Conservation (phyloP, 371 early-diverging fungal genomes). For the Dinochytrium kinnereticum region DNA sequence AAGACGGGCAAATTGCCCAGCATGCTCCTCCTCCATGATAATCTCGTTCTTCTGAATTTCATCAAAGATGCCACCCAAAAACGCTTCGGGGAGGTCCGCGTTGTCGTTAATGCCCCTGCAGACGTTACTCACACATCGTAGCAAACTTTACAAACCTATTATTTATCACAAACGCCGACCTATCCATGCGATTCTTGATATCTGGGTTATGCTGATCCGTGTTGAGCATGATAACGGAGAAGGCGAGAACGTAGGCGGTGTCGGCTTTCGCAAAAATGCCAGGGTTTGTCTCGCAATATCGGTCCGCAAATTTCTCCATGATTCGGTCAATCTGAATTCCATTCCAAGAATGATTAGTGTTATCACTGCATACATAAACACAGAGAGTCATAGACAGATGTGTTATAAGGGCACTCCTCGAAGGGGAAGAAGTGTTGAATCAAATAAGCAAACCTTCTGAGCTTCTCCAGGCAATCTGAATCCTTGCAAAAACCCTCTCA, state of each 20-base stretch:
- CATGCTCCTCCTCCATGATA: constrained; percentile 61
- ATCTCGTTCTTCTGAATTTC: constrained; percentile 60
- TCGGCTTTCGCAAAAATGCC: constrained; percentile 60
- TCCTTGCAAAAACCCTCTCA: constrained; percentile 64
- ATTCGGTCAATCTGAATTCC: constrained; percentile 66
- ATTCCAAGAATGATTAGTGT: no score
- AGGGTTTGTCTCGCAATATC: constrained; percentile 62
- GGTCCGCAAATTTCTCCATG: constrained; percentile 68
- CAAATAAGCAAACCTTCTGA: constrained; percentile 48
- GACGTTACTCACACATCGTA: not conserved
- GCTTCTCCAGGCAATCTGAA: constrained; percentile 73
- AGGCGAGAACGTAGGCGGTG: constrained; percentile 67
- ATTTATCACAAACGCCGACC: constrained; percentile 61
- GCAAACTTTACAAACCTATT: constrained; percentile 35
- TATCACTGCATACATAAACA: not conserved
- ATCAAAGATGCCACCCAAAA: constrained; percentile 55
- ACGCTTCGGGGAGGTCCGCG: constrained; percentile 54
- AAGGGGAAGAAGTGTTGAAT: constrained; percentile 19
- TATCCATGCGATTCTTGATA: constrained; percentile 64
- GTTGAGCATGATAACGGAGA: constrained; percentile 72
- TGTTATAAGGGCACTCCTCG: no score
- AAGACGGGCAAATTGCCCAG: constrained; percentile 46
- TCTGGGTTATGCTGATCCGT: constrained; percentile 67
- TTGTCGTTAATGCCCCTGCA: constrained; percentile 60
- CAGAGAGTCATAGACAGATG: no score